Base-by-base conservation (phyloP, 2,329 filamentous ascomycete genomes). In the Arthrobotrys musiformis region DNA sequence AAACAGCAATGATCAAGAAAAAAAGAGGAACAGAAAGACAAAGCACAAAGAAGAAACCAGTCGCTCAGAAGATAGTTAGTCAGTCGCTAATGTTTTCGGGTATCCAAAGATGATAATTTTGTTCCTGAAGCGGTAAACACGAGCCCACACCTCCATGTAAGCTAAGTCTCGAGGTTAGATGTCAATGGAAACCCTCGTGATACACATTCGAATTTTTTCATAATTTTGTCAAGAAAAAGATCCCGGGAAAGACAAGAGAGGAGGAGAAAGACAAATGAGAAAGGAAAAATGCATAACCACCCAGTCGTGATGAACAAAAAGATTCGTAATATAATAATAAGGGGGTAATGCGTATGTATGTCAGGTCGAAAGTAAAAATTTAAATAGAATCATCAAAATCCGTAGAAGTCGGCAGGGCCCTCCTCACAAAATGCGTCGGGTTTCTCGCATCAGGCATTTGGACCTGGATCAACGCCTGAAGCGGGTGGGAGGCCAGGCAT, bases 381-480 rank as follows among this genome's bases (percentile, higher is more conserved):
- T 19, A 58, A 37, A 37, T 58, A 40, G 54, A 37, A 37, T 33
- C 54, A 26, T n/a, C 40, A 26, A 58, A 58, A 26, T 30, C 30
- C 2, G 54, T 40, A 58, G 15, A 26, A 26, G 54, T 63, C 4
- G 70, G 70, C 54, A 75, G 33, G 2, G 56, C 70, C 13, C 70
- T 52, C 22, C 70, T 26, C 26, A 75, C 70, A 37, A 68, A 75
- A 19, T 75, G 70, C 0, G 70, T 75, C 11, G 70, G 70, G 30
- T 69, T 68, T 37, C 67, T 64, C 9, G 63, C 30, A 37, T 75
- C 58, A 15, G 70, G 70, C 70, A 75, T 75, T 24, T 75, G 70
- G 28, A 75, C 56, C 22, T 75, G 70, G 37, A 75, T 68, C 54
- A 75, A 37, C 1, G 63, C 67, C 56, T 75, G 70, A 22, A 75